Evolutionary conservation across 2,329 filamentous ascomycete species (phyloP).

Genomic region (Colletotrichum acutatum): DNA sequence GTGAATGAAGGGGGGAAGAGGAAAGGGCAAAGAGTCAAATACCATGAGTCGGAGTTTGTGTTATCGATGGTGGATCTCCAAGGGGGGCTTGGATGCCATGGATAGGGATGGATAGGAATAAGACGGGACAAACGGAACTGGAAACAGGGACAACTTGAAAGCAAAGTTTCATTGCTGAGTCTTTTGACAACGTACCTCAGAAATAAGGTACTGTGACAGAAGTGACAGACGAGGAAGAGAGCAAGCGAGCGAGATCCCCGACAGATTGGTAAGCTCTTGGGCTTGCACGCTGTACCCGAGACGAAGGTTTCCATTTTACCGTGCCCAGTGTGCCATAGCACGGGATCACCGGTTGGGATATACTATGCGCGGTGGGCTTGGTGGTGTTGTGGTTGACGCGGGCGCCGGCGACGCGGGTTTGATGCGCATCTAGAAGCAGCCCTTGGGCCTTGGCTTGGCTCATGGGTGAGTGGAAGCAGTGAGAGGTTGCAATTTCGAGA

Average conservation of each 20-base stretch:
- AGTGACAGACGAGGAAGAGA: neutral
- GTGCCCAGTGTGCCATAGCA: neutral
- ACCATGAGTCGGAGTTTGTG: slow-evolving; percentile 23
- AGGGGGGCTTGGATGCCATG: neutral
- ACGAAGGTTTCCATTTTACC: slow-evolving; percentile 7
- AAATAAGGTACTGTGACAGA: neutral
- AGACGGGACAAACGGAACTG: slow-evolving; percentile 7
- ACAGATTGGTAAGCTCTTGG: slow-evolving; percentile 8
- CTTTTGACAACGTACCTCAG: neutral
- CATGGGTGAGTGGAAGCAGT: slow-evolving; percentile 6
- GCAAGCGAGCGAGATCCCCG: neutral
- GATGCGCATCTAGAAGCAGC: slow-evolving; percentile 3
- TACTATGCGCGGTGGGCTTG: neutral
- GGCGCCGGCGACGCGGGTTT: neutral
- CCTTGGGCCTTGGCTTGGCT: neutral
- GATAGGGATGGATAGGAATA: neutral
- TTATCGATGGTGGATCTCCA: slow-evolving; percentile 26
- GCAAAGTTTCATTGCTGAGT: slow-evolving; percentile 10
- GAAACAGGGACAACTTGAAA: slow-evolving; percentile 12
- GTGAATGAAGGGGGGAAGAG: neutral
- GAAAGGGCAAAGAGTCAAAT: neutral
- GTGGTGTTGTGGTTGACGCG: neutral
- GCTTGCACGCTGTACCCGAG: neutral
- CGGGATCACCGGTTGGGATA: slow-evolving; percentile 12
- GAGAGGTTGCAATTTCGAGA: neutral